Evolutionary conservation across 495 filamentous ascomycete genomes (phyloP).

Genomic region (Aspergillus cristatus): DNA sequence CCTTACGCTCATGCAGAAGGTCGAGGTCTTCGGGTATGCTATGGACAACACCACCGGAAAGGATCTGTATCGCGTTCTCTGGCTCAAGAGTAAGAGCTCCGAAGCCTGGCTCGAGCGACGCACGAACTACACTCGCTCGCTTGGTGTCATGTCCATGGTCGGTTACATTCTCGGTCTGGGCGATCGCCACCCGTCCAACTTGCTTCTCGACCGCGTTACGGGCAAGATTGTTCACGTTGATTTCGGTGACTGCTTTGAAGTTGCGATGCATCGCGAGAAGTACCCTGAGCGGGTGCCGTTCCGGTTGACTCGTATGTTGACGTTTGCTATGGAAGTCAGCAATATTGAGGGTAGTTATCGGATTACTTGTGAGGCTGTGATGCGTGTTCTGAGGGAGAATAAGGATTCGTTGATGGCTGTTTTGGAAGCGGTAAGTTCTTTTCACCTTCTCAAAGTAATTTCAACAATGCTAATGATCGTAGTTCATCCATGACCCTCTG

Average conservation of each 20-base stretch:
- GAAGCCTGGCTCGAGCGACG: constrained; percentile 95
- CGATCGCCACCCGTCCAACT: constrained; percentile 91
- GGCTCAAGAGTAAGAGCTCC: constrained; percentile 96
- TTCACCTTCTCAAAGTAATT: not conserved
- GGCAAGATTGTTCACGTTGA: constrained; percentile 97
- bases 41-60: constrained; percentile 98
- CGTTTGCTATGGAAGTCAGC: constrained; percentile 98
- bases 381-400: constrained; percentile 92
- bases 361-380: constrained; percentile 95
- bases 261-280: constrained; percentile 99
- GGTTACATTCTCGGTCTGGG: constrained; percentile 96
- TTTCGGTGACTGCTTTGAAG: constrained; percentile 98
- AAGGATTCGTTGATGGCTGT: constrained; percentile 99
- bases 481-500: constrained; percentile 97
- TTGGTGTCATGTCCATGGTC: constrained; percentile 99
- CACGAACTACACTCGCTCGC: constrained; percentile 94
- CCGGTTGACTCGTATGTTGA: constrained; percentile 95
- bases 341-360: constrained; percentile 98
- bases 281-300: constrained; percentile 97
- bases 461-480: constrained; percentile 12
- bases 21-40: constrained; percentile 97
- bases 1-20: constrained; percentile 98
- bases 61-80: constrained; percentile 93
- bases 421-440: constrained; percentile 76
- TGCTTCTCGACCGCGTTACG: constrained; percentile 92